Base-by-base conservation (phyloP, 1,284 basidiomycete species). In the Microbotryum silenes-acaulis region DNA sequence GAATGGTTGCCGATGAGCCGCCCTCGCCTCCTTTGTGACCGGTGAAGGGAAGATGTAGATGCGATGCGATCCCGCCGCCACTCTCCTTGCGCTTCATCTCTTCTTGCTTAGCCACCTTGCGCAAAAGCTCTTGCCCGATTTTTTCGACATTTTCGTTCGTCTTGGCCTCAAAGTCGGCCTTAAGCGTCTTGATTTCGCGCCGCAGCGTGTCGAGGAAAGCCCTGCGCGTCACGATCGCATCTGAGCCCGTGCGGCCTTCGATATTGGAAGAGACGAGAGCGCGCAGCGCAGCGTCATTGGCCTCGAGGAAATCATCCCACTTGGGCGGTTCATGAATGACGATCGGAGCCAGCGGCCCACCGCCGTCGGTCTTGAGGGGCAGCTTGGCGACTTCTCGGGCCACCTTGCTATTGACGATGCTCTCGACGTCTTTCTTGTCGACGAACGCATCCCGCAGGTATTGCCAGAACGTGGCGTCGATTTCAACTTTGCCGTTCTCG, bases 381-480 rank as follows among this genome's bases (percentile, higher is more conserved):
- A 70, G 60, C 52, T 68, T 66, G 55, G 70, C 68, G 51, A 71
- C 63, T 23, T 73, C 66, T 9, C 68, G 56, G 18, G 64, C 59
- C 31, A 76, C 70, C 55, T 72, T 59, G 1, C 55, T 33, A 16
- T 74, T 73, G 27, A 62, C 47, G 14, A 53, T 46, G n/a, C 50
- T 51, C 6, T 54, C 60, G 16, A 75, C 65, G 18, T 75, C 72
- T 37, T 64, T 63, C 48, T 70, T 67, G 25, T 72, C 73, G 21
- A 74, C 73, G 61, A 80, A 74, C 16, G 79, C 75, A 57, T 74
- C 74, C 62, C 76, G 74, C 62, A 81, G 73, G 57, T 78, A 75
- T 9, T 70, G 72, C 77, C 78, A 80, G 71, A 80, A 79, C 20
- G 68, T 64, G 5, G 78, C 78, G 56, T 79, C 77, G 56, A 80